phyloP scores from a whole-genome alignment of 805 yeast genomes.

The Suhomyces canberraensis region DNA sequence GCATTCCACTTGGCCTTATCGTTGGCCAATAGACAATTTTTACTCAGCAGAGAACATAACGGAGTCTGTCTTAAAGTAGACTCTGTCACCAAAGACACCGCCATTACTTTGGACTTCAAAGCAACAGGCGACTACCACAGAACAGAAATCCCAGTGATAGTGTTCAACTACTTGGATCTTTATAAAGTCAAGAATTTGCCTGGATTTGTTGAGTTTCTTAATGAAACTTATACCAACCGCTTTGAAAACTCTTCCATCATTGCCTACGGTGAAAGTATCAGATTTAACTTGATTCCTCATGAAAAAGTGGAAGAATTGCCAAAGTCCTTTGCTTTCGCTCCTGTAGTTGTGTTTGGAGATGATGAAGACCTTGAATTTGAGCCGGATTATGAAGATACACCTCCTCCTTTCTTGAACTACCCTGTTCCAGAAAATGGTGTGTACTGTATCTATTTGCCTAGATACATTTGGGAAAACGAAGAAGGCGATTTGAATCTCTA shows the following conservation, averaged over 20 bases:
- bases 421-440: slow-evolving; percentile 6
- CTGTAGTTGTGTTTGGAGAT: slow-evolving; percentile 4
- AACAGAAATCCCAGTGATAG: slow-evolving; percentile 8
- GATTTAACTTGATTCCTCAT: slow-evolving; percentile 2
- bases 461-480: slow-evolving; percentile 3
- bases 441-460: slow-evolving; percentile 13
- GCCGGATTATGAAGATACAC: not conserved
- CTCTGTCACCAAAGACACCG: slow-evolving; percentile 4
- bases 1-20: slow-evolving; percentile 1
- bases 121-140: slow-evolving; percentile 2
- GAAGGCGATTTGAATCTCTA: not conserved
- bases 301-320: slow-evolving; percentile 3
- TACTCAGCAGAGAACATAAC: slow-evolving; percentile 7
- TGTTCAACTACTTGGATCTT: slow-evolving; percentile 12
- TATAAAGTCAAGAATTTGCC: slow-evolving; percentile 10
- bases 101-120: slow-evolving; percentile 6
- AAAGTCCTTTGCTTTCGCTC: slow-evolving; percentile 1
- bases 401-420: slow-evolving; percentile 1
- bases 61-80: slow-evolving; percentile 11
- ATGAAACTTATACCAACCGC: slow-evolving; percentile 4
- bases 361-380: slow-evolving; percentile 2
- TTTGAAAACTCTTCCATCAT: slow-evolving; percentile 4
- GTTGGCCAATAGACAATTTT: slow-evolving; percentile 4
- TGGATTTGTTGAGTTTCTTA: slow-evolving; percentile 7
- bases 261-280: slow-evolving; percentile 1